phyloP scores from a whole-genome alignment of 108 stramenopile species.

The Nitzschia sp. region DNA sequence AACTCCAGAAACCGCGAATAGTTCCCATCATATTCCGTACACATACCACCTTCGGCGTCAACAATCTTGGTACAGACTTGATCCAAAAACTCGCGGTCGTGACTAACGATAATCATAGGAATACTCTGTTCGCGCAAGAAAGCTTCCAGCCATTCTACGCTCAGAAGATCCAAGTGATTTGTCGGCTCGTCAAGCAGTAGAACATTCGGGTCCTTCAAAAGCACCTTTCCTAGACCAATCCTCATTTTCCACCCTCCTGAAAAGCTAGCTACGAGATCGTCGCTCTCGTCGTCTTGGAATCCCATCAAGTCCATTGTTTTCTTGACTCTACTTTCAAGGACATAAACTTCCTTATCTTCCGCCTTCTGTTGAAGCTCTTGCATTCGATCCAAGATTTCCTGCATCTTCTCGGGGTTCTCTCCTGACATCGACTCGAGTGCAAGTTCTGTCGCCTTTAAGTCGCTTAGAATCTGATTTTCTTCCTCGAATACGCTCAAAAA shows the following conservation, averaged over 20 bases:
- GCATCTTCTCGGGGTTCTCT: slow-evolving; percentile 71
- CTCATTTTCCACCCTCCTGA: slow-evolving; percentile 99
- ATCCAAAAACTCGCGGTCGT: slow-evolving; percentile 99
- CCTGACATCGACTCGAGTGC: slow-evolving; percentile 48
- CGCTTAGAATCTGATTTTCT: slow-evolving; percentile 77
- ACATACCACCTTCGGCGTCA: slow-evolving; percentile 91
- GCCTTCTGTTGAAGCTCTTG: slow-evolving; percentile 83
- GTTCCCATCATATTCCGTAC: slow-evolving; percentile 92
- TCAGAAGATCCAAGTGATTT: slow-evolving; percentile 86
- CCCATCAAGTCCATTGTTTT: slow-evolving; percentile 97
- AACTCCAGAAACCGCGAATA: slow-evolving; percentile 92
- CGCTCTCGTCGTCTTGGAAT: slow-evolving; percentile 85
- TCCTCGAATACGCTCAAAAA: slow-evolving; percentile 89
- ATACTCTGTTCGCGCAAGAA: slow-evolving; percentile 92
- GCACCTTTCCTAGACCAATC: slow-evolving; percentile 96
- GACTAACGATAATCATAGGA: slow-evolving; percentile 97
- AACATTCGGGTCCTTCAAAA: slow-evolving; percentile 92
- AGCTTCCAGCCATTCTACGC: slow-evolving; percentile 96
- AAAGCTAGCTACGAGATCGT: slow-evolving; percentile 87
- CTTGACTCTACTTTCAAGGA: slow-evolving; percentile 78
- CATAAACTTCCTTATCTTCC: slow-evolving; percentile 83
- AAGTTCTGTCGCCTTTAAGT: slow-evolving; percentile 63
- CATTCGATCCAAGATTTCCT: slow-evolving; percentile 90
- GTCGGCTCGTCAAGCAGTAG: slow-evolving; percentile 91
- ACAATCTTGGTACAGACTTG: slow-evolving; percentile 96